These are phyloP conservation scores for Dactylonectria macrodidyma DNA, from an alignment of 2,329 filamentous ascomycete genomes.

Conservation along the genomic window DNA sequence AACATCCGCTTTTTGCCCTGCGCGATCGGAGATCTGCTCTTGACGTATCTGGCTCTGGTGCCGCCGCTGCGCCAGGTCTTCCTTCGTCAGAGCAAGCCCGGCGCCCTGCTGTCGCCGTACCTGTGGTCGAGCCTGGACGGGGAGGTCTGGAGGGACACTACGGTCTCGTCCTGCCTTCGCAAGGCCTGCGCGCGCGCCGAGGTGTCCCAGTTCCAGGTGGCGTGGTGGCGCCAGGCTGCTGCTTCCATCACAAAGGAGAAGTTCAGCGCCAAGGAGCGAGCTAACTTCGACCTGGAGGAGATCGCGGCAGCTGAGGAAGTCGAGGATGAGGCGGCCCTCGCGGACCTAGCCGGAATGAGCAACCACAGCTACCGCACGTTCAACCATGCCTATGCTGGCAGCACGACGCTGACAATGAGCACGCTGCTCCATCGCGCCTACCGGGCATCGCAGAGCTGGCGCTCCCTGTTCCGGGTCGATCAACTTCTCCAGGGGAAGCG, in stretches of 20 bases:
- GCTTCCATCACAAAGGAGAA: conserved; percentile 26
- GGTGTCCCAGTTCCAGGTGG: neutral
- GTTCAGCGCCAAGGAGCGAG: conserved; percentile 19
- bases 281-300: conserved; percentile 22
- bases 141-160: neutral
- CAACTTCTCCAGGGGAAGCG: conserved; percentile 13
- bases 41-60: conserved; percentile 2
- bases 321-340: conserved; percentile 16
- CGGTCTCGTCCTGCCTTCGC: neutral
- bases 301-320: conserved; percentile 9
- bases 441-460: conserved; percentile 20
- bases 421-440: conserved; percentile 17
- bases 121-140: neutral
- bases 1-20: conserved; percentile 24
- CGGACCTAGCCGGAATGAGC: conserved; percentile 12
- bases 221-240: neutral
- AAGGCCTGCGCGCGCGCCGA: neutral
- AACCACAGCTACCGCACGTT: conserved; percentile 22
- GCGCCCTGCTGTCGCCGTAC: neutral
- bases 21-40: neutral
- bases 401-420: conserved; percentile 24
- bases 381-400: conserved; percentile 22
- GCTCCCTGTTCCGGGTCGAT: conserved; percentile 13
- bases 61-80: conserved; percentile 1
- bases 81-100: neutral